These are phyloP conservation scores for Yamadazyma sp. DNA, from an alignment of 1,139 yeast genomes.

Conservation along the genomic window DNA sequence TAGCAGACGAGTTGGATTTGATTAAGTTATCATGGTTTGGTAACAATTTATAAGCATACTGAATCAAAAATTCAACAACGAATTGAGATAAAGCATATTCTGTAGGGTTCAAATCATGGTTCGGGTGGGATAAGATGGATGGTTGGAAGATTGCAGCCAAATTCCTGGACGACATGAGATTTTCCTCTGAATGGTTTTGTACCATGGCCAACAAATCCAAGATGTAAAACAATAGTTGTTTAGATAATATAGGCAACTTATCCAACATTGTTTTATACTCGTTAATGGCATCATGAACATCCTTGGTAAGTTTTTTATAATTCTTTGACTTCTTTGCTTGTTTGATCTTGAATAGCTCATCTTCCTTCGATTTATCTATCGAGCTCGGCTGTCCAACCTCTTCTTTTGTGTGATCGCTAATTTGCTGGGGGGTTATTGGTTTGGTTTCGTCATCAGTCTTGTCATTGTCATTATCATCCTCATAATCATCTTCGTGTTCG, in stretches of 20 bases:
- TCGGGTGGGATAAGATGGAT: constrained; percentile 86
- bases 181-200: constrained; percentile 72
- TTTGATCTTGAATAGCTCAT: constrained; percentile 9
- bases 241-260: constrained; percentile 65
- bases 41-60: constrained; percentile 75
- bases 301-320: constrained; percentile 50
- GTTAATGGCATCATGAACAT: constrained; percentile 66
- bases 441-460: constrained; percentile 6
- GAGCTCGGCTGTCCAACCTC: not conserved
- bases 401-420: not conserved
- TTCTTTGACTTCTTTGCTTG: constrained; percentile 29
- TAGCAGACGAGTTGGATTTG: constrained; percentile 4
- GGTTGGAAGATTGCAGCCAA: constrained; percentile 97
- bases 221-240: constrained; percentile 84
- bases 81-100: constrained; percentile 87
- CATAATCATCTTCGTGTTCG: constrained; percentile 5
- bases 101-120: constrained; percentile 87
- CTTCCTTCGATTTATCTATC: constrained; percentile 5
- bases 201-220: constrained; percentile 86
- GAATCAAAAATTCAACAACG: constrained; percentile 86
- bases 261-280: constrained; percentile 71
- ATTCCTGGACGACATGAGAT: constrained; percentile 90
- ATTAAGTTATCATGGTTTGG: constrained; percentile 38
- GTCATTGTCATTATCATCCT: constrained; percentile 3
- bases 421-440: constrained; percentile 1